These are phyloP conservation scores for Populus nigra DNA, from an alignment of 345 rosid species.

Conservation along the genomic window DNA sequence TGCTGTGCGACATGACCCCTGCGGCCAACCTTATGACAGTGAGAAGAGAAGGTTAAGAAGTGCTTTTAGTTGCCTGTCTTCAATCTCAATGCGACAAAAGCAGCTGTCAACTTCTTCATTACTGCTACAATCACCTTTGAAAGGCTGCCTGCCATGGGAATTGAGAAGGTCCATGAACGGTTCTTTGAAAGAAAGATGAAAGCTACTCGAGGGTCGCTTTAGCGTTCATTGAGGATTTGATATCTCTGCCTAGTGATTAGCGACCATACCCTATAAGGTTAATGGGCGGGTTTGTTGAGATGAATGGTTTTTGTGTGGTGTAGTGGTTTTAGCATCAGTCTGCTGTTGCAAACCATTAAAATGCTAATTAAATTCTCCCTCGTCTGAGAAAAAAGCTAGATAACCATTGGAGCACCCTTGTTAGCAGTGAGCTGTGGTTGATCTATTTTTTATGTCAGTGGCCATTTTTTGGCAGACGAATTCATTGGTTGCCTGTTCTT, in stretches of 20 bases:
- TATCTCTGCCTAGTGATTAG: background rate
- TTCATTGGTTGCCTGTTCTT: background rate
- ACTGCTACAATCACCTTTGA: conserved; percentile 16
- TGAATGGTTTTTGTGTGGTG: conserved; percentile 8
- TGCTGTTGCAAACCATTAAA: background rate
- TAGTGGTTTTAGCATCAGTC: background rate
- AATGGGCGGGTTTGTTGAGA: background rate
- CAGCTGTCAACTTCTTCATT: conserved; percentile 76
- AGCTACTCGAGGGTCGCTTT: conserved; percentile 1
- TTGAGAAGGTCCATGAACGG: conserved; percentile 47
- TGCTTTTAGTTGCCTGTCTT: conserved; percentile 67
- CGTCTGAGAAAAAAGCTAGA: conserved; percentile 2
- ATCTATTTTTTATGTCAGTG: background rate
- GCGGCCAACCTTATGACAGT: conserved; percentile 52
- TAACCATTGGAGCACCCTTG: background rate
- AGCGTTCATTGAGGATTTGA: conserved; percentile 2
- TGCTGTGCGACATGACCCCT: conserved; percentile 58
- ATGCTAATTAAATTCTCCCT: background rate
- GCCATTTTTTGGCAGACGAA: background rate
- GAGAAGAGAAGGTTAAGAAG: conserved; percentile 66
- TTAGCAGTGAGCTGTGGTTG: background rate
- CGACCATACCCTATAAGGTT: background rate
- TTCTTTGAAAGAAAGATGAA: conserved; percentile 70
- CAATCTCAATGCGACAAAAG: conserved; percentile 83
- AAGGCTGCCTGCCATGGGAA: conserved; percentile 25